Evolutionary conservation across 352 stramenopile genomes (phyloP).

Genomic region (Globisporangium parvum): DNA sequence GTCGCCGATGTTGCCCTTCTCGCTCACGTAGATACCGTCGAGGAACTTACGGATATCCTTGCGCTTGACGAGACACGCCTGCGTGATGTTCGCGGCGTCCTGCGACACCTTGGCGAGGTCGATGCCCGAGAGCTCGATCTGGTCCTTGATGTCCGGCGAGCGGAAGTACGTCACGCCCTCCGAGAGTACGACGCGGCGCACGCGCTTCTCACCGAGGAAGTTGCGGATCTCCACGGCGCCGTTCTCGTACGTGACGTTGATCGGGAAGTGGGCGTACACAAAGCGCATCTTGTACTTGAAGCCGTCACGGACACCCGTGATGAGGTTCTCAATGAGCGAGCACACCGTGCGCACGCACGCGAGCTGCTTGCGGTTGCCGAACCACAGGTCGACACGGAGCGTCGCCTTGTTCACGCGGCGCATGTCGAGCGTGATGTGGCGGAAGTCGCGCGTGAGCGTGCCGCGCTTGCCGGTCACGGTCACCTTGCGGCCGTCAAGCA

Average conservation of each 20-base stretch:
- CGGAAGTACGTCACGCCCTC: slow-evolving; percentile 94
- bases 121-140: slow-evolving; percentile 98
- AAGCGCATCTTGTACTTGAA: slow-evolving; percentile 99
- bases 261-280: slow-evolving; percentile 99
- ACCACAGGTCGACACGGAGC: slow-evolving; percentile 98
- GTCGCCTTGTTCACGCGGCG: slow-evolving; percentile 87
- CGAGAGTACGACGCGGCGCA: slow-evolving; percentile 92
- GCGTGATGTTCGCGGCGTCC: slow-evolving; percentile 82
- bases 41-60: slow-evolving; percentile 99
- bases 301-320: slow-evolving; percentile 96
- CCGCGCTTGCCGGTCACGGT: slow-evolving; percentile 95
- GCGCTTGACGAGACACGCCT: slow-evolving; percentile 77
- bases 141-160: slow-evolving; percentile 97
- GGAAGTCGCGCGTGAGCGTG: slow-evolving; percentile 94
- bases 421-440: slow-evolving; percentile 97
- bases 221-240: slow-evolving; percentile 98
- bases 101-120: slow-evolving; percentile 97
- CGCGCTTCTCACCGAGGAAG: slow-evolving; percentile 99
- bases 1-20: slow-evolving; percentile 89
- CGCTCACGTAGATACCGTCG: slow-evolving; percentile 99
- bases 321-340: slow-evolving; percentile 99
- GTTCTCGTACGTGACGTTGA: slow-evolving; percentile 97
- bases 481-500: slow-evolving; percentile 93
- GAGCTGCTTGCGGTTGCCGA: slow-evolving; percentile 98
- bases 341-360: slow-evolving; percentile 97